Conservation (phyloP, 192 early-diverging fungal species). For the Rhizophlyctis rosea region DNA sequence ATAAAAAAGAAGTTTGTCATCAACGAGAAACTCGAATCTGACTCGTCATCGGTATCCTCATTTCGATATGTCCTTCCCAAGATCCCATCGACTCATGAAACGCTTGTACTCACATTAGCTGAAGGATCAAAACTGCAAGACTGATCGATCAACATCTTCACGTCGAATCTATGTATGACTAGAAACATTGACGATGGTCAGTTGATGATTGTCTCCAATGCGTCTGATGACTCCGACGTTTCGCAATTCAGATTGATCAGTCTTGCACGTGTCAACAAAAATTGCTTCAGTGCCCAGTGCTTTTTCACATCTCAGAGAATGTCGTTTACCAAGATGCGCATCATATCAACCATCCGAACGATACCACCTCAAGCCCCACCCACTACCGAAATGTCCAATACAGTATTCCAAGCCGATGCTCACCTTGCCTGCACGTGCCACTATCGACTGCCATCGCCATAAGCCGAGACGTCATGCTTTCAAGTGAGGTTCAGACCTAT, state of each 20-base stretch:
- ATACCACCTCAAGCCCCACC: neutral
- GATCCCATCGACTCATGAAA: neutral
- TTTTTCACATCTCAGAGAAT: constrained; percentile 23
- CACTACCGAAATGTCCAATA: neutral
- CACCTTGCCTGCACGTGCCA: too few relatives aligned
- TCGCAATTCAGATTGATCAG: constrained; percentile 6
- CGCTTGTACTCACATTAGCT: neutral
- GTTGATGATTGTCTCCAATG: neutral
- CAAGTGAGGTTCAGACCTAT: too few relatives aligned
- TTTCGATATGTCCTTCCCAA: constrained; percentile 6
- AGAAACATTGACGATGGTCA: neutral
- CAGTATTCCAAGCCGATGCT: neutral
- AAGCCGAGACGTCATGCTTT: too few relatives aligned
- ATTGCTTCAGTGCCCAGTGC: constrained; percentile 31
- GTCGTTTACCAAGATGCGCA: constrained; percentile 10
- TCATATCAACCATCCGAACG: neutral
- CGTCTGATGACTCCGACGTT: neutral
- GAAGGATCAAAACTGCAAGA: neutral
- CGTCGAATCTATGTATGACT: neutral
- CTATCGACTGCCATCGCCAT: too few relatives aligned
- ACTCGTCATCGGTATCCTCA: constrained; percentile 29
- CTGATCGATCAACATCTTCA: neutral
- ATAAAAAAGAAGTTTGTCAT: constrained; percentile 19
- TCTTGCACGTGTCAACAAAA: constrained; percentile 9
- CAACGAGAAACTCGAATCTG: constrained; percentile 31